phyloP scores from a whole-genome alignment of 148 eudicot species.

The Rhododendron kiyosumense region DNA sequence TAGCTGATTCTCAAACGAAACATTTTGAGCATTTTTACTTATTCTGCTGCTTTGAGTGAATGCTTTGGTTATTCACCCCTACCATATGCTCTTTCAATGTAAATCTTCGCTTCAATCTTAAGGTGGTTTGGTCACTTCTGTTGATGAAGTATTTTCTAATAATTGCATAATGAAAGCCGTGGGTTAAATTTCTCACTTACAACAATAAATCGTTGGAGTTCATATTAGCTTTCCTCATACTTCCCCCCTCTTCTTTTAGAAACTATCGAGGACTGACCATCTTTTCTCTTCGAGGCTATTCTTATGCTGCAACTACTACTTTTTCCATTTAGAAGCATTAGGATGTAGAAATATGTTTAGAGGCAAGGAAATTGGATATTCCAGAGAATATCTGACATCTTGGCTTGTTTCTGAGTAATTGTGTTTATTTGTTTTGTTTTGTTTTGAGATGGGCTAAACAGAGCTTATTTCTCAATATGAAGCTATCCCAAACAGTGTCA shows the following conservation, averaged over 20 bases:
- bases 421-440: background rate
- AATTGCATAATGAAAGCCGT: background rate
- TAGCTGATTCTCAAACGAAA: background rate
- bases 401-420: background rate
- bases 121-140: background rate
- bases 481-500: background rate
- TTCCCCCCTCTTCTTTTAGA: background rate
- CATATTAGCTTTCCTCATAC: background rate
- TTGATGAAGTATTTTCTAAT: background rate
- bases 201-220: background rate
- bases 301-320: too few species aligned
- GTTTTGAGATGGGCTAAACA: background rate
- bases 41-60: background rate
- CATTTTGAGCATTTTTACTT: background rate
- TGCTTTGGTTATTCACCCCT: background rate
- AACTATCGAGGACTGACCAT: background rate
- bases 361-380: background rate
- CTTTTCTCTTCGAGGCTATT: background rate
- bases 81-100: background rate
- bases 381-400: background rate
- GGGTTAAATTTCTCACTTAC: background rate
- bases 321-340: conserved; percentile 1
- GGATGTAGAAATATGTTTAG: background rate
- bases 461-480: background rate
- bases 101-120: background rate